Evolutionary conservation across 2,329 filamentous ascomycete genomes (phyloP), one percentile per base, ranked within the genome.

Genomic region (Didymosphaeria variabile): DNA sequence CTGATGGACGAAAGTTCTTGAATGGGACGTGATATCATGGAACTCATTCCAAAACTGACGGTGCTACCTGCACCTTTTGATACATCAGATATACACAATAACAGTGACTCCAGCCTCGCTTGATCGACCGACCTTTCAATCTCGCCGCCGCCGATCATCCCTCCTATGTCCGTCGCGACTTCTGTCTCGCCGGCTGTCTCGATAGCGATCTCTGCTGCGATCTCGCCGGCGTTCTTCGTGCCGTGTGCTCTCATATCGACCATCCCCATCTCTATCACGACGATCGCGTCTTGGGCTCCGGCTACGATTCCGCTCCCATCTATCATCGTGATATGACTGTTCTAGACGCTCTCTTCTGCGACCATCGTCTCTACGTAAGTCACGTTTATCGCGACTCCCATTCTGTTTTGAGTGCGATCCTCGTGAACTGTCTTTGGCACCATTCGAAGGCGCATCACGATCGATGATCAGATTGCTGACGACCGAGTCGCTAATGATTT

Each of bases 81-180:
- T 8, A 34, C 32, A 36, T 15, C 36, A 36, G 15, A 5, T 49
- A 17, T 51, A 57, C 34, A 50, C 19, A 38, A 46, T 21, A n/a
- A n/a, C 31, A 9, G 29, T 29, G 26, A 15, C 15, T 32, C 2
- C 21, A 55, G n/a, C 29, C 29, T 19, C 7, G 17, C 13, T 23
- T 1, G 5, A 3, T 10, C 12, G 12, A 46, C 6, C 9, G 38
- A 26, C 21, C 32, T 15, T n/a, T 67, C 52, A 67, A 36, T 63
- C 63, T 40, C 68, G 59, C 19, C 70, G 63, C n/a, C 72, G 66
- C 10, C 73, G 66, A 15, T 74, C 71, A 23, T 76, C 73, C 36
- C 75, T 78, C 61, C 77, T 74, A 58, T 79, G 73, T 38, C 80
- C 75, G 65, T 82, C 79, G 50, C 78, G 75, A 68, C 74, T 78